Conservation (phyloP, 192 early-diverging fungal species). For the Linderina pennispora region DNA sequence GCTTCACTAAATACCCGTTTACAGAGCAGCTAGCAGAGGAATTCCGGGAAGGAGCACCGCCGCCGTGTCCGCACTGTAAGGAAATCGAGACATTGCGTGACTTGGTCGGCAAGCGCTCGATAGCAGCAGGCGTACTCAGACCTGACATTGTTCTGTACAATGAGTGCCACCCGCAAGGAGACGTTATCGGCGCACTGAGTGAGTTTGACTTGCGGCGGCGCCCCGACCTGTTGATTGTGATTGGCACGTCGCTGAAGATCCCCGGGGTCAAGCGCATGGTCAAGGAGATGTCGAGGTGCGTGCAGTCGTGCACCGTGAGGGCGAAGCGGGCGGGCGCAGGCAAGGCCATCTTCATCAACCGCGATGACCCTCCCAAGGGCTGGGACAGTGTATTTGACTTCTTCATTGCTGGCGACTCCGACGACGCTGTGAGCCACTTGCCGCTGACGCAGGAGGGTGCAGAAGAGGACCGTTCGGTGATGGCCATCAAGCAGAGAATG, state of each 20-base stretch:
- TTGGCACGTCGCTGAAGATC: conserved; percentile 50
- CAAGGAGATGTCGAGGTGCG: conserved; percentile 42
- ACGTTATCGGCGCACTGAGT: conserved; percentile 38
- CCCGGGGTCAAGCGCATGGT: conserved; percentile 49
- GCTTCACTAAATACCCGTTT: conserved; percentile 65
- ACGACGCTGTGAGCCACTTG: conserved; percentile 23
- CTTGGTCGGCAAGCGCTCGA: conserved; percentile 65
- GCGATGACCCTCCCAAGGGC: conserved; percentile 37
- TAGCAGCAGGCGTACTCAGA: conserved; percentile 71
- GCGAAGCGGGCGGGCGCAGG: conserved; percentile 36
- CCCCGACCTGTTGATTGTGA: conserved; percentile 48
- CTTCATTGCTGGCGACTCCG: conserved; percentile 36
- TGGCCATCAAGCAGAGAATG: not conserved
- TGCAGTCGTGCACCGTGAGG: conserved; percentile 22
- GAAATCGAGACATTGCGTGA: conserved; percentile 36
- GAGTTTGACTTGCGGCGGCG: conserved; percentile 41
- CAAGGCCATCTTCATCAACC: conserved; percentile 42
- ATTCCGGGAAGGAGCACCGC: conserved; percentile 70
- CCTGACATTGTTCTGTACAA: conserved; percentile 96
- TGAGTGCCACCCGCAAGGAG: conserved; percentile 53
- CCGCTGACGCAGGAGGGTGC: conserved; percentile 8
- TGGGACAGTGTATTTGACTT: conserved; percentile 51
- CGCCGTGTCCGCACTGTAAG: conserved; percentile 54
- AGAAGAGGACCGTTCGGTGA: not conserved
- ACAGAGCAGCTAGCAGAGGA: conserved; percentile 47